phyloP scores from a whole-genome alignment of 139 green algal species.

The Closterium sp. region DNA sequence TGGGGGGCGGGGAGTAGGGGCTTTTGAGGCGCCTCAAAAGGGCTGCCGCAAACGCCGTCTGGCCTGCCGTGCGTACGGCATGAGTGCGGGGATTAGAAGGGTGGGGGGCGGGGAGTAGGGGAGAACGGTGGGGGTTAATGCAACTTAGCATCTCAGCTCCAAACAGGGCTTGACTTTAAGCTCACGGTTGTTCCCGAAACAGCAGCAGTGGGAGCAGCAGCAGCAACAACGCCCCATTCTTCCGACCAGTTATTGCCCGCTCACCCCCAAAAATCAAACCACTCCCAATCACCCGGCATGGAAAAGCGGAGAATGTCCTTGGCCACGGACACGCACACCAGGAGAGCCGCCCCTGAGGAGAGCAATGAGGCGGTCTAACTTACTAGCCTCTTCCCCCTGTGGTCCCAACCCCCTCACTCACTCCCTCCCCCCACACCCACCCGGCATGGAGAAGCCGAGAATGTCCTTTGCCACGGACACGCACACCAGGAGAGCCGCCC shows the following conservation, averaged over 20 bases:
- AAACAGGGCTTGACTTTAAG: background rate
- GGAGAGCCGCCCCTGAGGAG: conserved; percentile 73
- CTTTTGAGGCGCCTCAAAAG: no score
- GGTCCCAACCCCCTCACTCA: no score
- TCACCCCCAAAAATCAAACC: background rate
- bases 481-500: conserved; percentile 78
- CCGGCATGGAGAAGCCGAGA: background rate
- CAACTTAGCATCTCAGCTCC: no score
- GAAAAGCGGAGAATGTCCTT: background rate
- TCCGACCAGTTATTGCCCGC: background rate
- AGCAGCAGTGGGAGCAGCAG: no score
- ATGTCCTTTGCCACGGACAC: conserved; percentile 16
- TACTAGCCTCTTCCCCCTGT: no score
- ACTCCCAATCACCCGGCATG: background rate
- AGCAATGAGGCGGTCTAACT: conserved; percentile 22
- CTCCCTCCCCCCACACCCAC: background rate
- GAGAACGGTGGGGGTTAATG: background rate
- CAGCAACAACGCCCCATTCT: background rate
- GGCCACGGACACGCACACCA: conserved; percentile 57
- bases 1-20: background rate
- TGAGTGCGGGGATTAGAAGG: background rate
- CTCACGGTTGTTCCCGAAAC: no score
- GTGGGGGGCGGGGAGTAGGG: background rate
- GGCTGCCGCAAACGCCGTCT: no score
- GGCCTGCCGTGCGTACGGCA: no score